Evolutionary conservation across 352 stramenopile species (phyloP), one percentile per base, ranked within the genome.

Genomic region (Phytophthora niederhauseri): DNA sequence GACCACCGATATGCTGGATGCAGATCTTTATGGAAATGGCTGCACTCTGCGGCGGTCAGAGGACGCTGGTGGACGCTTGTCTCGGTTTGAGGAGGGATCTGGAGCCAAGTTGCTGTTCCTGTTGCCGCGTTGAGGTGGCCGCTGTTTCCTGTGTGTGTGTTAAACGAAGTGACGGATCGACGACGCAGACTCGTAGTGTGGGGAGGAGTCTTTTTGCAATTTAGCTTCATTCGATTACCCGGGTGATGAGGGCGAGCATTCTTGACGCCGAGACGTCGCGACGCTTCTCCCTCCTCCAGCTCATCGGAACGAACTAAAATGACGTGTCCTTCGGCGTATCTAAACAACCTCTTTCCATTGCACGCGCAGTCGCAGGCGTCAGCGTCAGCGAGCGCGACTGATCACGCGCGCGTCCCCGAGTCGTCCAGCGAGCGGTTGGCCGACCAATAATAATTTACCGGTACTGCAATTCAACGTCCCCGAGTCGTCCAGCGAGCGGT

Each of bases 401-500:
- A 53, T 73, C 61, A 65, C 55, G 64, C 64, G 61, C 72, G 75
- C 72, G 22, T 64, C 46, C 57, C 62, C 53, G 53, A 36, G 65
- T 74, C 60, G 69, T 74, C 73, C 66, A 75, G 60, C 72, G 68
- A 75, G 61, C 57, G 69, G 61, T 66, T 77, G 62, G 72, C 59
- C 75, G 68, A 74, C 80, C 76, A 83, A 84, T 80, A 82, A 82
- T 52, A 71, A 78, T 82, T 89, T 89, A 89, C 77, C 81, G 81
- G 81, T 89, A 89, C 81, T n/a, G n/a, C n/a, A n/a, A n/a, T n/a
- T n/a, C n/a, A n/a, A n/a, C 72, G 22, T 64, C 46, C 57, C 62
- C 53, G 53, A 36, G 65, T 74, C 60, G 69, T 74, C 73, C 66
- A 75, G 60, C 72, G 68, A 75, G 61, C 57, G 69, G 61, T 66